These are phyloP conservation scores for Syzygium malaccense DNA, from an alignment of 441 rosid genomes.

Conservation along the genomic window DNA sequence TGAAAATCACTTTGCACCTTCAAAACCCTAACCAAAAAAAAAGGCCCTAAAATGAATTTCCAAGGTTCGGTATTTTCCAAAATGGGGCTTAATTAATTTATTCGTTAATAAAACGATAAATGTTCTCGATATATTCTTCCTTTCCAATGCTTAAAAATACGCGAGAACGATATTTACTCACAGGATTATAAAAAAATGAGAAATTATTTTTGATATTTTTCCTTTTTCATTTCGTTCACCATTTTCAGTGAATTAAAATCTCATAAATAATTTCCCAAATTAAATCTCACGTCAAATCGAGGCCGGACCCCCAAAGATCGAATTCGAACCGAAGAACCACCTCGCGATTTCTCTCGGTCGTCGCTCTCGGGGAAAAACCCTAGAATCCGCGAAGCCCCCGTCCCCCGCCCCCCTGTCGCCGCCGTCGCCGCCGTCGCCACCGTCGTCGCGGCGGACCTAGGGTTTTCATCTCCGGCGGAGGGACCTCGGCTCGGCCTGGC, in stretches of 20 bases:
- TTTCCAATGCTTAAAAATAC: too few species aligned
- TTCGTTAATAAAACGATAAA: too few species aligned
- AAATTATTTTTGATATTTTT: not conserved
- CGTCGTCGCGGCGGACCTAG: not conserved
- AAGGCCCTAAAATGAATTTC: too few species aligned
- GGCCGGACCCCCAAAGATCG: not conserved
- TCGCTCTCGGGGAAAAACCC: not conserved
- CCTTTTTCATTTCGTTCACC: not conserved
- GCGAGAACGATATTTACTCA: too few species aligned
- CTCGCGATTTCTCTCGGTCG: not conserved
- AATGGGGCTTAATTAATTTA: too few species aligned
- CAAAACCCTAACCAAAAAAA: too few species aligned
- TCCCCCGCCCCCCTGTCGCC: not conserved
- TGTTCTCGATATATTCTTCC: too few species aligned
- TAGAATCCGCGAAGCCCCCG: not conserved
- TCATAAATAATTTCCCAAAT: not conserved
- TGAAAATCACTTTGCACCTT: too few species aligned
- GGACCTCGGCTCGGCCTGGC: not conserved
- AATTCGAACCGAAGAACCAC: not conserved
- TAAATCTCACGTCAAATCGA: not conserved
- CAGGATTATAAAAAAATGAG: not conserved
- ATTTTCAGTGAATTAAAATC: not conserved
- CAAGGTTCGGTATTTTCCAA: too few species aligned
- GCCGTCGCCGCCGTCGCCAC: not conserved
- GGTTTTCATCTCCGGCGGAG: not conserved